Percentiles rank a stretch among this genome's conserved stretches.
Evolutionary conservation across 2,329 filamentous ascomycete genomes (phyloP).

Genomic region (Curvularia sp.): DNA sequence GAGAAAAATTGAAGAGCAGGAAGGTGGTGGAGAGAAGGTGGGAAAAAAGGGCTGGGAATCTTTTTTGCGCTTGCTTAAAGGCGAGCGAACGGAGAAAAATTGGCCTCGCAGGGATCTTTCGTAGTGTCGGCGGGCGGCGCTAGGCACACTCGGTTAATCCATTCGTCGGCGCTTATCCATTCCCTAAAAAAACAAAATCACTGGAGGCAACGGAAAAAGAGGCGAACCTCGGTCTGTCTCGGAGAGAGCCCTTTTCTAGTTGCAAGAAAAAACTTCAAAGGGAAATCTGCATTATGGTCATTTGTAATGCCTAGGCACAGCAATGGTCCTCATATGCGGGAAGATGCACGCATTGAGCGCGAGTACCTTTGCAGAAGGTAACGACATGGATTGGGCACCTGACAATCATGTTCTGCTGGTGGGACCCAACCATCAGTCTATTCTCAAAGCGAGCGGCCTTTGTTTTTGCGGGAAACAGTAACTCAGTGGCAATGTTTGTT

Average conservation of each 20-base stretch:
- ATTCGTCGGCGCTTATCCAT: slow-evolving; percentile 21
- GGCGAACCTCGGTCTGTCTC: background rate
- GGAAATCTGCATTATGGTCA: background rate
- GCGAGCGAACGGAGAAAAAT: slow-evolving; percentile 24
- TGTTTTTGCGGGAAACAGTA: slow-evolving; percentile 1
- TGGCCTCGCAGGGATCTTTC: slow-evolving; percentile 19
- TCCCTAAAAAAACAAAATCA: slow-evolving; percentile 8
- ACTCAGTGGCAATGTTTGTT: background rate
- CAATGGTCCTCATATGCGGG: background rate
- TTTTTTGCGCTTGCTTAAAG: slow-evolving; percentile 24
- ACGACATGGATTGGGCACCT: slow-evolving; percentile 1
- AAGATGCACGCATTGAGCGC: background rate
- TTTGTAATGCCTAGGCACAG: background rate
- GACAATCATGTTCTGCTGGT: slow-evolving; percentile 8
- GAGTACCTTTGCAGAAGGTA: slow-evolving; percentile 1
- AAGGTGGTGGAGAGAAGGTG: slow-evolving; percentile 43
- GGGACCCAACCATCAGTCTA: background rate
- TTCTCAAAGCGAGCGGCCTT: background rate
- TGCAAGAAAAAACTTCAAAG: no score
- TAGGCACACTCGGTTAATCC: slow-evolving; percentile 19
- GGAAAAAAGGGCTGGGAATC: slow-evolving; percentile 31
- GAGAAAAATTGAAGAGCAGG: slow-evolving; percentile 34
- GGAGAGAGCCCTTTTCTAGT: background rate
- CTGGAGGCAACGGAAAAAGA: background rate
- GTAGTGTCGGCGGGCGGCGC: slow-evolving; percentile 17